Evolutionary conservation across 2,329 filamentous ascomycete species (phyloP).

Genomic region (Orbilia quercus): DNA sequence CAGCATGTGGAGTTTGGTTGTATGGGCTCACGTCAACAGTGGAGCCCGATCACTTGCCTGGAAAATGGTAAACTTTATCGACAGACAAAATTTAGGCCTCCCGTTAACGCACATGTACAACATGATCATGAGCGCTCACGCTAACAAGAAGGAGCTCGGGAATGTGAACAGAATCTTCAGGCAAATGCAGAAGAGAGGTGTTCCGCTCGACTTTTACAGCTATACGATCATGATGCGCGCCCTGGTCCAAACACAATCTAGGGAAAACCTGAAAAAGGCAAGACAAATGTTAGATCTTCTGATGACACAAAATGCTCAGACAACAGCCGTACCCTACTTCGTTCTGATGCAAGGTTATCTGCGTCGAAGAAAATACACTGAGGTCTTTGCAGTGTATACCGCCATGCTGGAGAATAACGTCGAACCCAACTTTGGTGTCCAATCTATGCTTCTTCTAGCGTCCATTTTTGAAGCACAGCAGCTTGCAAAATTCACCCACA

Average conservation of each 20-base stretch:
- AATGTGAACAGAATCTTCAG: slow-evolving; percentile 56
- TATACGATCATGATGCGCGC: slow-evolving; percentile 60
- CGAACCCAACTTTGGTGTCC: slow-evolving; percentile 55
- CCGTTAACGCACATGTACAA: slow-evolving; percentile 55
- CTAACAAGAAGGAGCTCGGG: slow-evolving; percentile 34
- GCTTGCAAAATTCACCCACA: slow-evolving; percentile 35
- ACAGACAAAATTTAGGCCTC: slow-evolving; percentile 29
- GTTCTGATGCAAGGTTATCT: slow-evolving; percentile 62
- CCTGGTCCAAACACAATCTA: slow-evolving; percentile 54
- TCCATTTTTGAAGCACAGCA: slow-evolving; percentile 54
- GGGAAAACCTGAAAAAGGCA: slow-evolving; percentile 36
- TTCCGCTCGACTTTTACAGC: slow-evolving; percentile 59
- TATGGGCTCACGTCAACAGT: slow-evolving; percentile 51
- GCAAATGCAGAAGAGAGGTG: slow-evolving; percentile 55
- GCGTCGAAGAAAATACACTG: slow-evolving; percentile 56
- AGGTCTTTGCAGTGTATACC: slow-evolving; percentile 59
- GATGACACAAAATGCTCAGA: slow-evolving; percentile 60
- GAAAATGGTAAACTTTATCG: slow-evolving; percentile 44
- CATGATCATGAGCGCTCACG: slow-evolving; percentile 51
- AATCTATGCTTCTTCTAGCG: slow-evolving; percentile 49
- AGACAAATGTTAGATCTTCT: slow-evolving; percentile 58
- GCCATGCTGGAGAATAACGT: slow-evolving; percentile 57
- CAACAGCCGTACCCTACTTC: slow-evolving; percentile 65
- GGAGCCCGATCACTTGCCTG: slow-evolving; percentile 49
- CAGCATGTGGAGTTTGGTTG: slow-evolving; percentile 51